phyloP scores from a whole-genome alignment of 768 basidiomycete species.

The Leucosporidium scottii region DNA sequence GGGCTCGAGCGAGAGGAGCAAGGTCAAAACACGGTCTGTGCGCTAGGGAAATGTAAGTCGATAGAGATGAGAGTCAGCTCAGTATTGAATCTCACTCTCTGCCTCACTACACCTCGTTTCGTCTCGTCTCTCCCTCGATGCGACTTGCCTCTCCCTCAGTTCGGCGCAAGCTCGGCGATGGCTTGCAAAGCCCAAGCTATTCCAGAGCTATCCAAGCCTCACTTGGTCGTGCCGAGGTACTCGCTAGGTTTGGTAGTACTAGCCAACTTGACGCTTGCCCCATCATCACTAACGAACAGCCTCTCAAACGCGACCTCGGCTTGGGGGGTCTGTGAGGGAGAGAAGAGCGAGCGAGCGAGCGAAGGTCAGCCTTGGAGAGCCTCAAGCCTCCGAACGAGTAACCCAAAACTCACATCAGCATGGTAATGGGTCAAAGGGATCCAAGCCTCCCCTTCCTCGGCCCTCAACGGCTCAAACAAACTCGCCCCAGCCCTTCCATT shows the following conservation, averaged over 20 bases:
- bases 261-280: neutral
- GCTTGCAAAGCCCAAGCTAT: neutral
- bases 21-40: too few relatives aligned
- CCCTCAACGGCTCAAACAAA: slow-evolving; percentile 25
- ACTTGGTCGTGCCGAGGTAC: neutral
- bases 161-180: too few relatives aligned
- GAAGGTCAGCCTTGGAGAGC: neutral
- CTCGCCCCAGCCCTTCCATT: slow-evolving; percentile 21
- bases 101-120: too few relatives aligned
- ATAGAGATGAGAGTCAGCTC: too few relatives aligned
- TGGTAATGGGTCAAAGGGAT: slow-evolving; percentile 29
- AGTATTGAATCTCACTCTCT: too few relatives aligned
- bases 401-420: slow-evolving; percentile 22
- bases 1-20: too few relatives aligned
- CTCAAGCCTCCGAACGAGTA: neutral
- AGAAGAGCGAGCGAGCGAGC: too few relatives aligned
- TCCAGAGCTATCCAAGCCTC: neutral
- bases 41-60: too few relatives aligned
- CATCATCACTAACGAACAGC: slow-evolving; percentile 1
- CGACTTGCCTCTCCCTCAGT: too few relatives aligned
- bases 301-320: neutral
- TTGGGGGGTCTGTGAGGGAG: neutral
- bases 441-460: slow-evolving; percentile 29
- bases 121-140: too few relatives aligned
- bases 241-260: slow-evolving; percentile 2